Base-by-base conservation (phyloP, 305 asterid species). In the Fraxinus xanthoxyloides region DNA sequence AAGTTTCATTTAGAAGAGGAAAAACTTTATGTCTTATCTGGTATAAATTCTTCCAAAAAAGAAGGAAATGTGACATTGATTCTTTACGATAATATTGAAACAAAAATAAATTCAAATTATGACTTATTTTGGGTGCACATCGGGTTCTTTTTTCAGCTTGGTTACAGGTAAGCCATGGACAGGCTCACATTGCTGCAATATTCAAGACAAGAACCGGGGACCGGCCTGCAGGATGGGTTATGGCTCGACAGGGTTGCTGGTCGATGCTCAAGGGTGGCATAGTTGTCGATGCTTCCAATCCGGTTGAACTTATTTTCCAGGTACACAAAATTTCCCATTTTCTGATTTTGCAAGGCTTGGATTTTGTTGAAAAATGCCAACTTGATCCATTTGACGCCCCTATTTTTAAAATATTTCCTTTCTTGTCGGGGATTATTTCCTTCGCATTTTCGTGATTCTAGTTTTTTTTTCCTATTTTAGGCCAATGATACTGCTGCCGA, bases 261-360 rank as follows among this genome's bases (percentile, higher is more conserved):
- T 89, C 93, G 26, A 89, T 90, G 93, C 90, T 90, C 12, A 92
- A 91, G 84, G 94, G 95, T 31, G 95, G 94, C 19, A 19, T 93
- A 1, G 40, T 77, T 5, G 90, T 85, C 1, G 82, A 84, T 30
- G 80, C 48, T 74, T 87, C 94, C 0, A 90, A 87, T 36, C 85
- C 84, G 0, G 90, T 86, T 0, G 23, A 82, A 0, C 93, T 93
- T n/a, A 82, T 75, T 73, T 93, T 91, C 76, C 72, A 83, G 87
- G 92, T 89, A 51, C 36, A 69, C 23, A 69, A 69, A 61, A 13
- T 46, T 46, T 46, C n/a, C 5, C 4, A 19, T 23, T 63, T 61
- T 63, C 17, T 2, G 32, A 63, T 63, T 63, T 5, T 21, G 30
- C 32, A 63, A 63, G 72, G 30, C n/a, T 15, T 1, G 17, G 17